Percentiles rank a stretch among this genome's conserved stretches.
phyloP scores from a whole-genome alignment of 345 rosid genomes.

The Populus simonii region DNA sequence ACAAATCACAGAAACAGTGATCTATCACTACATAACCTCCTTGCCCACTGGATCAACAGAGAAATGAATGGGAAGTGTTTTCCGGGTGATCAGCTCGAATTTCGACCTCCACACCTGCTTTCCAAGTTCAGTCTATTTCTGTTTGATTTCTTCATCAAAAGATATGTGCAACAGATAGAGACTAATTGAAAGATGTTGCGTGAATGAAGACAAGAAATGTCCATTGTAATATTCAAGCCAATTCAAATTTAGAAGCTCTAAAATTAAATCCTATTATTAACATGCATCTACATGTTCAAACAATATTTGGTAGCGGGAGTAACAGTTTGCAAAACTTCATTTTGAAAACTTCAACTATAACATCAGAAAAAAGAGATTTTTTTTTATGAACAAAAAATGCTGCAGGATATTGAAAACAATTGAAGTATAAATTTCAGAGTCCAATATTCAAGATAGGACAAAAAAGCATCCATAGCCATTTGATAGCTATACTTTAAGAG shows the following conservation, averaged over 20 bases:
- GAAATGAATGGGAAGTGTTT: conserved; percentile 48
- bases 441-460: neutral
- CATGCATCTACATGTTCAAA: neutral
- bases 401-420: neutral
- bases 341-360: neutral
- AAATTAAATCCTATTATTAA: neutral
- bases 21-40: conserved; percentile 63
- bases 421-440: neutral
- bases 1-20: conserved; percentile 1
- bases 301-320: neutral
- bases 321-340: neutral
- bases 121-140: conserved; percentile 11
- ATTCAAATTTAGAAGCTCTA: neutral
- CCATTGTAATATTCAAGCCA: neutral
- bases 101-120: conserved; percentile 71
- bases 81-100: conserved; percentile 48
- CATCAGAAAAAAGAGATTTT: neutral
- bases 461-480: neutral
- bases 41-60: conserved; percentile 80
- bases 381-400: neutral
- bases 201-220: neutral
- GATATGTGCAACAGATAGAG: neutral
- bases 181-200: neutral
- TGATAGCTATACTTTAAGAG: neutral
- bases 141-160: neutral